Base-by-base conservation (phyloP, 768 basidiomycete genomes). In the Mrakia blollopis region DNA sequence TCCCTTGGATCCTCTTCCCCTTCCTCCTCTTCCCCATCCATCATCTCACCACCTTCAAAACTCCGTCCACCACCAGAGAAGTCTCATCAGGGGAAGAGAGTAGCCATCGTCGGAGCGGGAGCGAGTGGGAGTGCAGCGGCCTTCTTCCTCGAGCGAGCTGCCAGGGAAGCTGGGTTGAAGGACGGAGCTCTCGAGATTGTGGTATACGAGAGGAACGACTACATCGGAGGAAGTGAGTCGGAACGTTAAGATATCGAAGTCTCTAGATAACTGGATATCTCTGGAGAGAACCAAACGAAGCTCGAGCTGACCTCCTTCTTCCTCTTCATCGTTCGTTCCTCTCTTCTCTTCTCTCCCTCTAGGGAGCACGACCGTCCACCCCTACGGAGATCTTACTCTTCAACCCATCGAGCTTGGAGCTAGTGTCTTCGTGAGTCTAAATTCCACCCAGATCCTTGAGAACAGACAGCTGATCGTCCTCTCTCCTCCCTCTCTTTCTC, bases 41-140 rank as follows among this genome's bases (percentile, higher is more conserved):
- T n/a, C 68, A 41, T 44, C 39, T 50, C 47, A 21, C 47, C 47
- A 50, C 47, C 47, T 3, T 50, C 47, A 2, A 32, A 65, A 39
- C 68, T 25, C 47, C 68, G n/a, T 47, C 68, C n/a, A 23, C 44
- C 62, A 6, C 47, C 62, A 4, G 30, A 44, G 8, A 41, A 47
- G 16, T 57, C 65, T 54, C 32, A 37, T 30, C 9, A 13, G 21
- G 30, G 9, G 9, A 70, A 63, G 35, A 32, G 90, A 67, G 87
- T 97, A 80, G 94, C 94, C 11, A 89, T 97, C 81, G 88, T 97
- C 73, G 94, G 94, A 25, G 94, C 94, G 0, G 94, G 94, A 37
- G 93, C 94, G 21, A 92, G 87, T 14, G 94, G 94, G 13, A 89
- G 88, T 23, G 91, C 92, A 35, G 91, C 93, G 30, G 83, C 84